Conservation (phyloP, 140 eudicot species). For the Flaveria floridana region DNA sequence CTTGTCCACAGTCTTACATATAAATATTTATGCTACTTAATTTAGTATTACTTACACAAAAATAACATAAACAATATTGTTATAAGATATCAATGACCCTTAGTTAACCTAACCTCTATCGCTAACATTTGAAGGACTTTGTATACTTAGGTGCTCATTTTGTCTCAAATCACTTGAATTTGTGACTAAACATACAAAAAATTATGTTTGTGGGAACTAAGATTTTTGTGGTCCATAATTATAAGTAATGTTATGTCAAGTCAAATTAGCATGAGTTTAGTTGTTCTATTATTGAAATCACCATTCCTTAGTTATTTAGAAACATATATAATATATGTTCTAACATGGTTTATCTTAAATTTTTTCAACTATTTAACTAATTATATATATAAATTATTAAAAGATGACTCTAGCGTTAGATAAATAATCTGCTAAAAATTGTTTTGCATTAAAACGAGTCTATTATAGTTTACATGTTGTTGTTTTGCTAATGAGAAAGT, state of each 20-base stretch:
- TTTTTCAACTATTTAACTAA: no score
- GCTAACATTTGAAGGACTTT: slow-evolving; percentile 24
- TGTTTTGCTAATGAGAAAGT: no score
- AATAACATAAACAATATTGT: neutral
- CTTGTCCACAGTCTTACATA: no score
- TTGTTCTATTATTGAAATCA: neutral
- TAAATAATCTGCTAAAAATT: no score
- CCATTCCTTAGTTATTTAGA: neutral
- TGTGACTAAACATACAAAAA: slow-evolving; percentile 28
- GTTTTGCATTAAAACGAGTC: no score
- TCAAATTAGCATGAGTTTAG: neutral
- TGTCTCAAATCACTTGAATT: slow-evolving; percentile 24
- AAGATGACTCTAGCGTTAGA: no score
- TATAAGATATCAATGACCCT: neutral
- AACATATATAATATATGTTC: neutral
- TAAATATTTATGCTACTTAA: neutral
- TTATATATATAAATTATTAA: no score
- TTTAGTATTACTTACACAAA: slow-evolving; percentile 7
- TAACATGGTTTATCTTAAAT: neutral
- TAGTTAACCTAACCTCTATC: neutral
- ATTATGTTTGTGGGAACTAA: slow-evolving; percentile 25
- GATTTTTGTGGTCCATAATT: slow-evolving; percentile 22
- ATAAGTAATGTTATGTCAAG: slow-evolving; percentile 3
- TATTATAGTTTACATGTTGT: no score
- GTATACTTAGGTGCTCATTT: slow-evolving; percentile 20